phyloP scores from a whole-genome alignment of 1,284 basidiomycete species.

The Cryptococcus maquisensis region DNA sequence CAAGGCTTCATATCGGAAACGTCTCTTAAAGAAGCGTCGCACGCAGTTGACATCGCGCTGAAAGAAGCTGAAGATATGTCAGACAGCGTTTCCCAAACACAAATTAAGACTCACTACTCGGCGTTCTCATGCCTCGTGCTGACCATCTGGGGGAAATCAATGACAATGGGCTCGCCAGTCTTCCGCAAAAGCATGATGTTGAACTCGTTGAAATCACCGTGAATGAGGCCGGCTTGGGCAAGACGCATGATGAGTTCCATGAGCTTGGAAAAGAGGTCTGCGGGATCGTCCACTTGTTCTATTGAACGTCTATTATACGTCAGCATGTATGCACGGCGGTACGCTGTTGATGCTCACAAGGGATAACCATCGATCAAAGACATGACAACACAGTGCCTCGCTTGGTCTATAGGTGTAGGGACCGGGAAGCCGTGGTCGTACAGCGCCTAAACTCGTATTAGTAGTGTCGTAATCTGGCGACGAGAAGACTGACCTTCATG shows the following conservation, averaged over 20 bases:
- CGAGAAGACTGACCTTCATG: slow-evolving; percentile 70
- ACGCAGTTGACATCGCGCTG: slow-evolving; percentile 97
- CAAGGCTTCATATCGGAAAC: slow-evolving; percentile 88
- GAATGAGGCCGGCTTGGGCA: slow-evolving; percentile 87
- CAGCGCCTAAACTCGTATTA: slow-evolving; percentile 66
- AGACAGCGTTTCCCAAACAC: not conserved
- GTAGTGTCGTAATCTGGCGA: not conserved
- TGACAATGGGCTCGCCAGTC: slow-evolving; percentile 80
- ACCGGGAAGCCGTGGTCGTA: slow-evolving; percentile 92
- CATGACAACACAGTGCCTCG: slow-evolving; percentile 93
- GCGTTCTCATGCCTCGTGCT: slow-evolving; percentile 95
- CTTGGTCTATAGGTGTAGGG: slow-evolving; percentile 88
- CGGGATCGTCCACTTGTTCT: slow-evolving; percentile 73
- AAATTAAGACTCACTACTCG: slow-evolving; percentile 70
- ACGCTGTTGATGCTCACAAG: slow-evolving; percentile 56
- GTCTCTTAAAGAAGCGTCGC: slow-evolving; percentile 82
- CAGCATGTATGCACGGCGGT: slow-evolving; percentile 5
- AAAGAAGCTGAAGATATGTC: slow-evolving; percentile 72
- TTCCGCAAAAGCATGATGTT: slow-evolving; percentile 88
- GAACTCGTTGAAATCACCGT: slow-evolving; percentile 99
- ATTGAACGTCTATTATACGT: slow-evolving; percentile 70
- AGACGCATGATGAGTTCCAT: slow-evolving; percentile 97
- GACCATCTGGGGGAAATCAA: slow-evolving; percentile 99
- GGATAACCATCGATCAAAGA: slow-evolving; percentile 92
- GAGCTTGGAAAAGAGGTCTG: slow-evolving; percentile 81